A percentile compares a stretch with the other conserved stretches of the same genome.
phyloP scores from a whole-genome alignment of 768 basidiomycete species.

The Collybia nuda region DNA sequence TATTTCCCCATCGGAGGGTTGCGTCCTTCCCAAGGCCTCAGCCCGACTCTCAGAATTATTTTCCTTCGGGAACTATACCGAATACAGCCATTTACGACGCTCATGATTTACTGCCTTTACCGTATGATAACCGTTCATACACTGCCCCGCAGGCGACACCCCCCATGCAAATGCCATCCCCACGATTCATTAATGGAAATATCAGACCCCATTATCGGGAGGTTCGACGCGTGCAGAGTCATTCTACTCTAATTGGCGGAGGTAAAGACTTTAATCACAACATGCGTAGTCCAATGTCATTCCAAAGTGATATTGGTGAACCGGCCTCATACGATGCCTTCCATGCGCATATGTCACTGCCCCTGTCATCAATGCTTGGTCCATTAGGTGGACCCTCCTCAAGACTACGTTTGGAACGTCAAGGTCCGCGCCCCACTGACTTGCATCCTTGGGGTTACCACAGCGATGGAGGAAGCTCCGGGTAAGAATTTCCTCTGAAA shows the following conservation, averaged over 20 bases:
- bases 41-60: background rate
- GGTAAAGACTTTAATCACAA: constrained; percentile 1
- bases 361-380: constrained; percentile 5
- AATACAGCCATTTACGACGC: too few species aligned
- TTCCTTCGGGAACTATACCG: too few species aligned
- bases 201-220: constrained; percentile 8
- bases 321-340: constrained; percentile 8
- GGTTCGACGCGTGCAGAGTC: constrained; percentile 24
- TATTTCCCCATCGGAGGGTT: constrained; percentile 13
- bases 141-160: background rate
- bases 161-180: constrained; percentile 1
- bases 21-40: constrained; percentile 12
- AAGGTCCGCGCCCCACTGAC: constrained; percentile 7
- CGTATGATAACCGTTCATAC: background rate
- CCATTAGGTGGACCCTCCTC: background rate
- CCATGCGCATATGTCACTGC: constrained; percentile 8
- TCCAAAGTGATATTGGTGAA: constrained; percentile 1
- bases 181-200: constrained; percentile 4
- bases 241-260: constrained; percentile 18
- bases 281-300: too few species aligned
- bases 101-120: too few species aligned
- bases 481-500: constrained; percentile 11
- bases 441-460: constrained; percentile 19
- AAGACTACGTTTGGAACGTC: too few species aligned
- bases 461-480: constrained; percentile 20